Percentiles rank a stretch among this genome's conserved stretches.
These are phyloP conservation scores for Mrakia frigida DNA, from an alignment of 768 basidiomycete genomes.

Conservation along the genomic window DNA sequence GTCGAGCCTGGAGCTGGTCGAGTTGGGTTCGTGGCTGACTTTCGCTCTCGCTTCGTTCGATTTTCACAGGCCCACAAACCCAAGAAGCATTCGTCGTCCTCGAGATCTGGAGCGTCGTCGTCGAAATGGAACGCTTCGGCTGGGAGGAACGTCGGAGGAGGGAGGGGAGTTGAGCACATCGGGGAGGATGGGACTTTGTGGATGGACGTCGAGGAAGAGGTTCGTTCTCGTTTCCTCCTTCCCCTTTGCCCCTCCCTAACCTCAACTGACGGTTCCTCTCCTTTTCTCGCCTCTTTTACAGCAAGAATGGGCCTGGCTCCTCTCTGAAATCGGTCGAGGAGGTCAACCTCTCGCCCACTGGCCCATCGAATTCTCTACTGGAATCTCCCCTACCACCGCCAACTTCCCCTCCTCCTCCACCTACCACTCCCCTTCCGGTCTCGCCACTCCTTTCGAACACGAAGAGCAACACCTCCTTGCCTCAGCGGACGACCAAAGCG, in stretches of 20 bases:
- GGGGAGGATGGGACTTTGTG: slow-evolving; percentile 29
- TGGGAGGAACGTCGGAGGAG: slow-evolving; percentile 17
- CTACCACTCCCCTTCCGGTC: background rate
- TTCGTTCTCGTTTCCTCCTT: background rate
- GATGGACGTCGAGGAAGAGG: slow-evolving; percentile 32
- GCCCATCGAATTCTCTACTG: slow-evolving; percentile 28
- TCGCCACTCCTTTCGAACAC: background rate
- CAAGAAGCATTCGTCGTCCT: slow-evolving; percentile 6
- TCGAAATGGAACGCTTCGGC: slow-evolving; percentile 8
- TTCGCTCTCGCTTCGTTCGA: no score
- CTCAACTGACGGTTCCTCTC: background rate
- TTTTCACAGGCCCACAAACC: slow-evolving; percentile 6
- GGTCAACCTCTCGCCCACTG: slow-evolving; percentile 23
- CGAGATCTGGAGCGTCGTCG: background rate
- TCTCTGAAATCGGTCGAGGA: slow-evolving; percentile 22
- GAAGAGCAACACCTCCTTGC: background rate
- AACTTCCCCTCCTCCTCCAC: slow-evolving; percentile 9
- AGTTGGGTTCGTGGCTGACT: background rate
- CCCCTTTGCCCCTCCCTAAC: background rate
- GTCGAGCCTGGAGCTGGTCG: background rate
- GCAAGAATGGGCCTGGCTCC: slow-evolving; percentile 32
- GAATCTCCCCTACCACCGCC: background rate
- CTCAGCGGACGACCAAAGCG: background rate
- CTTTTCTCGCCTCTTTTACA: background rate
- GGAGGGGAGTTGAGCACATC: slow-evolving; percentile 6